Base-by-base conservation (phyloP, 1,284 basidiomycete species). In the Filobasidium uniguttulatum region DNA sequence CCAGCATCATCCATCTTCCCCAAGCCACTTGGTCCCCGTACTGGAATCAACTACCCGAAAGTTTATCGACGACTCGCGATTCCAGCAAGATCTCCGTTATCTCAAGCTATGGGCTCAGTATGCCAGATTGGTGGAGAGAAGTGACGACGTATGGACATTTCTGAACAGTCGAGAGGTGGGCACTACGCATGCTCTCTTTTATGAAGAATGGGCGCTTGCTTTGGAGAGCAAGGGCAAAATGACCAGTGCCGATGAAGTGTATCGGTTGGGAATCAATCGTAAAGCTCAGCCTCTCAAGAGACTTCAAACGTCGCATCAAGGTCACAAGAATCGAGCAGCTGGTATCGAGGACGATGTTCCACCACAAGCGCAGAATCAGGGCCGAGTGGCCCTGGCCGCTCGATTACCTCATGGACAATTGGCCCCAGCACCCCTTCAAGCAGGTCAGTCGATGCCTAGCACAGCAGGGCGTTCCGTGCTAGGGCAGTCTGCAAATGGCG, bases 81-180 rank as follows among this genome's bases (percentile, higher is more conserved):
- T 93, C 70, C 79, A 79, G 60, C 80, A 82, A 55, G 91, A 97
- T 71, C 69, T 85, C 48, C 77, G 91, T 34, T 94, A 96, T 67
- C 75, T 96, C 44, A 85, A 83, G 65, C 69, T 93, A 28, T 94
- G 90, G 90, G 77, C 81, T 15, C 72, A 82, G 53, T 89, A 89
- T 63, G 80, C 85, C 1, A 75, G 77, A 43, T 75, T 79, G 56
- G 75, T 83, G 36, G 72, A 75, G 52, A 50, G 67, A 47, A 44
- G 69, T 34, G 59, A 78, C 71, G 76, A 86, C 60, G 77, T 88
- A 52, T 88, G 83, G 68, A 72, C 78, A 25, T 83, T 82, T 63
- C 69, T 93, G 47, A 73, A 88, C 52, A 79, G 80, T 40, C 80
- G 79, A 49, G 81, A 82, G 45, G 83, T 93, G 60, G 89, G 87